Evolutionary conservation across 169 alveolate genomes (phyloP).

Genomic region (Cryptosporidium andersoni): DNA sequence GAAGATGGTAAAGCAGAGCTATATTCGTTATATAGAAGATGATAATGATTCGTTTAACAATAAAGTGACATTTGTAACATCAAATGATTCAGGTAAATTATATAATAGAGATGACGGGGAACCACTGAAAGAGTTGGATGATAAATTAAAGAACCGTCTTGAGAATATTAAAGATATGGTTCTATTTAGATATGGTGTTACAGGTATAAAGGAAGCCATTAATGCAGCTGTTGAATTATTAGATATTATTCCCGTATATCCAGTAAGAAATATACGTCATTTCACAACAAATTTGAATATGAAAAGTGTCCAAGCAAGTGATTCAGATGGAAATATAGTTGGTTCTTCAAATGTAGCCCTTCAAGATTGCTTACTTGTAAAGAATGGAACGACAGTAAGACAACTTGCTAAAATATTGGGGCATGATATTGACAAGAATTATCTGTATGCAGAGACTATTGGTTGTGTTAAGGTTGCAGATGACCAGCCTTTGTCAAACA

Average conservation of each 20-base stretch:
- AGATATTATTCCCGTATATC: conserved; percentile 77
- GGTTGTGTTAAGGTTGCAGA: conserved; percentile 79
- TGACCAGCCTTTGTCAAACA: conserved; percentile 74
- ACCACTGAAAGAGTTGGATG: conserved; percentile 75
- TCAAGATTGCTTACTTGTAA: conserved; percentile 79
- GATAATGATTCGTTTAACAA: neutral
- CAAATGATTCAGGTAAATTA: conserved; percentile 20
- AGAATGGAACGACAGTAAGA: conserved; percentile 75
- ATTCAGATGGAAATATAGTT: too few relatives aligned
- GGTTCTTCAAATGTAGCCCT: conserved; percentile 67
- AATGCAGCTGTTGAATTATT: conserved; percentile 75
- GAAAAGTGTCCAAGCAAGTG: neutral
- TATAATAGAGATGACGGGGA: conserved; percentile 9
- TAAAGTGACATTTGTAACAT: conserved; percentile 38
- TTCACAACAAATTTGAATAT: conserved; percentile 54
- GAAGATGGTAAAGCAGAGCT: conserved; percentile 52
- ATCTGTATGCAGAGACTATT: conserved; percentile 74
- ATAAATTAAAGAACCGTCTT: conserved; percentile 72
- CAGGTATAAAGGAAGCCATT: conserved; percentile 79
- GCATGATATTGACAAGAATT: conserved; percentile 72
- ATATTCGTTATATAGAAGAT: conserved; percentile 12
- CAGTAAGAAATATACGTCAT: conserved; percentile 74
- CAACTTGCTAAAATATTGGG: conserved; percentile 73
- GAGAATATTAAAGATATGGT: conserved; percentile 79
- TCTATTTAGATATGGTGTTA: conserved; percentile 78